A percentile compares a stretch with the other conserved stretches of the same genome.
These are phyloP conservation scores for Trypanosoma cruzi DNA, from an alignment of 208 protist genomes.

Conservation along the genomic window DNA sequence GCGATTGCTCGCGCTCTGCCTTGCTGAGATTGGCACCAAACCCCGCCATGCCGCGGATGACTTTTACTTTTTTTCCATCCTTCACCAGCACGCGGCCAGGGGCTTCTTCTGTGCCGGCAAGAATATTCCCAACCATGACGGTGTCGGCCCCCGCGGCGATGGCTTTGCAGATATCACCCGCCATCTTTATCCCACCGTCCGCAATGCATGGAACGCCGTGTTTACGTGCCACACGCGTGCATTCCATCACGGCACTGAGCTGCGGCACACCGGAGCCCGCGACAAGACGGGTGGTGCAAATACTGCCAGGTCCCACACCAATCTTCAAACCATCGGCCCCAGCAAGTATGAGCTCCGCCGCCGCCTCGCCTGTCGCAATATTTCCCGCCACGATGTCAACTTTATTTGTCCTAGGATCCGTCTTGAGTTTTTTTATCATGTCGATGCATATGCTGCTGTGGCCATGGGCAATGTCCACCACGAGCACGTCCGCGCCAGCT, in stretches of 20 bases:
- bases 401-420: conserved; percentile 49
- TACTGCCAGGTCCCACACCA: conserved; percentile 86
- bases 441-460: conserved; percentile 88
- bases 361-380: conserved; percentile 82
- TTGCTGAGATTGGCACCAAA: conserved; percentile 92
- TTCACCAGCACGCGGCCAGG: conserved; percentile 88
- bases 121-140: conserved; percentile 92
- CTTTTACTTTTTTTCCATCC: conserved; percentile 92
- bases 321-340: conserved; percentile 93
- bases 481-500: conserved; percentile 80
- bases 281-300: conserved; percentile 91
- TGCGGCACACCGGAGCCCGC: conserved; percentile 87
- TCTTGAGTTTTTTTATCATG: conserved; percentile 82
- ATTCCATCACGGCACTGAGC: conserved; percentile 84
- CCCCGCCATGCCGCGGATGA: conserved; percentile 92
- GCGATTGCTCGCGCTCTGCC: conserved; percentile 78
- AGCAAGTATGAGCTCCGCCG: conserved; percentile 83
- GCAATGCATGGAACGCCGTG: conserved; percentile 88
- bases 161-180: conserved; percentile 89
- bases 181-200: conserved; percentile 84
- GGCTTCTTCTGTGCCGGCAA: conserved; percentile 90
- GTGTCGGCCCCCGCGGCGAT: conserved; percentile 88
- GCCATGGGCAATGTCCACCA: conserved; percentile 93
- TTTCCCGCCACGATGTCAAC: conserved; percentile 91
- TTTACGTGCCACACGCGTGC: conserved; percentile 56